Conservation (phyloP, 305 asterid species). For the Fraxinus xanthoxyloides region DNA sequence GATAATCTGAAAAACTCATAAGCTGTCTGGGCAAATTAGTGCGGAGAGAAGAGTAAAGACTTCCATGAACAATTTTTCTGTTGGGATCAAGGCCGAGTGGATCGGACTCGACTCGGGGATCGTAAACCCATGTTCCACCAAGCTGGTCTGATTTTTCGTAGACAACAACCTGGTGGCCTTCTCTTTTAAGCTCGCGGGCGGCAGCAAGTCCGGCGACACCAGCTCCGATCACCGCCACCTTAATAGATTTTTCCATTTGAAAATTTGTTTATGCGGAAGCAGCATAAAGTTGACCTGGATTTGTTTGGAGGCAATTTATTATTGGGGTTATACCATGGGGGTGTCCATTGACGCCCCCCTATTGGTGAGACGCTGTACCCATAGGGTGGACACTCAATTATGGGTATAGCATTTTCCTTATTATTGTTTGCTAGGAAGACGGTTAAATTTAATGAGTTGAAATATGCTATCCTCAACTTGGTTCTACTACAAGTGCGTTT, state of each 20-base stretch:
- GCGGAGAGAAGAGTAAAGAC: slow-evolving; percentile 49
- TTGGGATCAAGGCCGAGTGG: slow-evolving; percentile 55
- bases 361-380: too few species aligned
- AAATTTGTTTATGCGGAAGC: background rate
- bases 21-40: slow-evolving; percentile 59
- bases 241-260: slow-evolving; percentile 32
- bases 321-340: too few species aligned
- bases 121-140: slow-evolving; percentile 69
- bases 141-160: slow-evolving; percentile 50
- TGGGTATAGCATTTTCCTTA: too few species aligned
- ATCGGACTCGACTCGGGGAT: slow-evolving; percentile 53
- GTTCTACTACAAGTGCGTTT: too few species aligned
- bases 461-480: background rate
- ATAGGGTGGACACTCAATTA: too few species aligned
- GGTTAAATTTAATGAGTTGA: too few species aligned
- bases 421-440: background rate
- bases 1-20: slow-evolving; percentile 59
- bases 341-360: too few species aligned
- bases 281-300: background rate
- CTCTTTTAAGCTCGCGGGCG: slow-evolving; percentile 48
- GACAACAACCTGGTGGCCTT: slow-evolving; percentile 43
- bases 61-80: slow-evolving; percentile 49
- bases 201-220: slow-evolving; percentile 55
- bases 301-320: background rate
- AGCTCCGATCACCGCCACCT: slow-evolving; percentile 77